Base-by-base conservation (phyloP, 208 protist genomes). In the Trypanosoma congolense region DNA sequence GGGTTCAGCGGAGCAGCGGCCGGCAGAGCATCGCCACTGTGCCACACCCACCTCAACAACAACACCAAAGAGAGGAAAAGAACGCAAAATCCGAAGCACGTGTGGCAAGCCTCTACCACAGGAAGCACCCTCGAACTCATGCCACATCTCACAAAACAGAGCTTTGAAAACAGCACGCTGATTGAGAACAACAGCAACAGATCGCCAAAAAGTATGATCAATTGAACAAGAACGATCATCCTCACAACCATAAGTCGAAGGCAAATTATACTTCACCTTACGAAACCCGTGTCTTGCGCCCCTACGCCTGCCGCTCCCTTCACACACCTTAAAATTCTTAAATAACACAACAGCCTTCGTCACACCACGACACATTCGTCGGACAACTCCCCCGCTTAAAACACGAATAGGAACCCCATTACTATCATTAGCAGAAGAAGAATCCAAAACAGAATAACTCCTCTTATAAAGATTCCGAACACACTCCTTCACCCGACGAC, bases 41-140 rank as follows among this genome's bases (percentile, higher is more conserved):
- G 44, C 2, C 22, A 16, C 18, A 35, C 53, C 25, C 25, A 58
- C 61, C 28, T 44, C 44, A 21, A 64, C 57, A 18, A 56, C 19
- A 47, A 64, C 38, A 26, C 57, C 57, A 64, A 64, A 64, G 2
- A 64, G 36, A 42, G 57, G 57, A 42, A 64, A 56, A 0, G 57
- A 9, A 26, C 57, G 46, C 25, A 64, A 18, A 31, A 64, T 35
- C 18, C 33, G 48, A 0, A 35, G 19, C 6, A 22, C 28, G 29
- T 36, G 19, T 5, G 14, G 3, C n/a, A 42, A 24, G 25, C 49
- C 38, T 29, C 22, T 38, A 22, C 19, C n/a, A 38, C 10, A 24
- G 21, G 25, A 33, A 14, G 33, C 4, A 9, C 19, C 19, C 29
- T 16, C 54, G 12, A 50, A 22, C 6, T 44, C 57, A 8, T 49